phyloP scores from a whole-genome alignment of 371 early-diverging fungal genomes.

The Rhizopus stolonifer region DNA sequence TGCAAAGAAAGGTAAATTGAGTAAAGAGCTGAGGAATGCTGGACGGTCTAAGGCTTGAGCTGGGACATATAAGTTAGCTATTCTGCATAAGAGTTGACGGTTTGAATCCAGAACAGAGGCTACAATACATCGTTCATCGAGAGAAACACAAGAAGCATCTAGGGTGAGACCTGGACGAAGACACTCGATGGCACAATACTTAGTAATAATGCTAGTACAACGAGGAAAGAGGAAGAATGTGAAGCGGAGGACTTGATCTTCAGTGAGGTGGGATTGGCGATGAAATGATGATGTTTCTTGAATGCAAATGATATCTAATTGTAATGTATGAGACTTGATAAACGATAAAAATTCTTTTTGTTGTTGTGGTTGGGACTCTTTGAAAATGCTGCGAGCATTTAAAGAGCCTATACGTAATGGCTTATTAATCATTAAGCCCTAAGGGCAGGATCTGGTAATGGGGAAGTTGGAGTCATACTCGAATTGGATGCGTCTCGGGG shows the following conservation, averaged over 20 bases:
- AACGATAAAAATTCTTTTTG: neutral
- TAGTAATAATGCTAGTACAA: neutral
- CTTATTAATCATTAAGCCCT: constrained; percentile 1
- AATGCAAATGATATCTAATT: constrained; percentile 1
- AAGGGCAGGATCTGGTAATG: neutral
- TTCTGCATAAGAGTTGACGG: too few species aligned
- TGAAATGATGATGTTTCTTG: constrained; percentile 5
- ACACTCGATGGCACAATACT: constrained; percentile 5
- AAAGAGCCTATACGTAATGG: constrained; percentile 4
- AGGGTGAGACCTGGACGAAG: neutral
- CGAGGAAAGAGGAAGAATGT: neutral
- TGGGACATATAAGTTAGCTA: neutral
- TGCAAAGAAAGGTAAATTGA: too few species aligned
- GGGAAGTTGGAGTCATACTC: too few species aligned
- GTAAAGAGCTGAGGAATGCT: neutral
- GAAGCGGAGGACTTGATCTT: neutral
- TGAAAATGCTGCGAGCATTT: constrained; percentile 18
- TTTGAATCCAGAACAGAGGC: neutral
- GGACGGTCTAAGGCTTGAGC: neutral
- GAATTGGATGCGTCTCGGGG: too few species aligned
- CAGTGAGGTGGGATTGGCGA: neutral
- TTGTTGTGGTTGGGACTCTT: neutral
- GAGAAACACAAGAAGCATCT: neutral
- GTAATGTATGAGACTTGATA: neutral
- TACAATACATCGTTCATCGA: constrained; percentile 6